Base-by-base conservation (phyloP, 352 stramenopile genomes). In the Blastocystis sp. region DNA sequence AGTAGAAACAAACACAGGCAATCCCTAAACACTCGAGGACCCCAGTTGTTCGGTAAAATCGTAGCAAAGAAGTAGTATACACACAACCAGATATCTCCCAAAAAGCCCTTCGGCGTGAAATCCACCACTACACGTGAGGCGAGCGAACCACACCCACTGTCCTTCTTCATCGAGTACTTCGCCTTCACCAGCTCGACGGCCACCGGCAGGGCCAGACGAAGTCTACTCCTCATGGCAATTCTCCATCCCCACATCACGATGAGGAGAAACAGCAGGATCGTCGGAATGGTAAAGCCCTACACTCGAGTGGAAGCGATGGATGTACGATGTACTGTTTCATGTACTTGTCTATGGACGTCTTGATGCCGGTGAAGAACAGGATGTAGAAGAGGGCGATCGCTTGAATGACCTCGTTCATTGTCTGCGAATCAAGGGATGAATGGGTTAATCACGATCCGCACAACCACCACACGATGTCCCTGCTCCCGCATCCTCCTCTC, bases 1-100 rank as follows among this genome's bases (percentile, higher is more conserved):
- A 52, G 48, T 66, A 81, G 23, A 56, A 81, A 81, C 48, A 81
- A 81, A n/a, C 43, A 10, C 14, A 14, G 66, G 28, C 48, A 84
- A 52, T 84, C 61, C 28, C 74, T 66, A 62, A 84, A 84, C 23
- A 84, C 74, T 56, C 56, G 52, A 11, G 74, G 74, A 19, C 74
- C 74, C 74, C 74, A 69, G n/a, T 84, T 84, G 52, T 34, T 69
- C 10, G 74, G 74, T 0, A 84, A 38, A n/a, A 84, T 38, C 3
- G 74, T 70, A 28, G 56, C 74, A 52, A 84, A 66, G 74, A 84
- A 84, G 34, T 84, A 84, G 45, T 84, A 84, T 2, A 84, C 45
- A 34, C 45, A 67, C 21, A 84, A 34, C 34, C 52, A 69, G 5
- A 84, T 3, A 53, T 84, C 74, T 10, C 74, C 74, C 10, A 84